phyloP scores from a whole-genome alignment of 306 rosid species.

The Clitoria ternatea region DNA sequence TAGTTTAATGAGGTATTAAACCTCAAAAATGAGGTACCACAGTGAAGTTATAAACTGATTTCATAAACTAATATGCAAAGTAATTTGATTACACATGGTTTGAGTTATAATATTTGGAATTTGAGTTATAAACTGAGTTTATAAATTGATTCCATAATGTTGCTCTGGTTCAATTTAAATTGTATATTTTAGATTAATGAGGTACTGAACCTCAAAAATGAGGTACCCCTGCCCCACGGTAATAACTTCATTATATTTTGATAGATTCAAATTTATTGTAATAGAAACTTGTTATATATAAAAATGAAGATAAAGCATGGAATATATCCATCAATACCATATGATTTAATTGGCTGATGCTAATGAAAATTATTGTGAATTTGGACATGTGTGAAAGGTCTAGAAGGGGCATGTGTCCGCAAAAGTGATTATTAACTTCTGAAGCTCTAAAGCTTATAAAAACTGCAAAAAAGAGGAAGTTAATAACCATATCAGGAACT shows the following conservation, averaged over 20 bases:
- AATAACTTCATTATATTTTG: slow-evolving; percentile 27
- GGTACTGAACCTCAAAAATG: too few relatives aligned
- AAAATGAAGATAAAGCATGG: background rate
- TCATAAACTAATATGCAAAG: too few relatives aligned
- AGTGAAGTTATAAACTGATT: too few relatives aligned
- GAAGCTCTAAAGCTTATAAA: background rate
- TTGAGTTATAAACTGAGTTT: too few relatives aligned
- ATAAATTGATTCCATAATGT: too few relatives aligned
- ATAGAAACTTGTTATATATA: slow-evolving; percentile 14
- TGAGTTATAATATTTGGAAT: too few relatives aligned
- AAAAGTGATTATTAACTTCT: background rate
- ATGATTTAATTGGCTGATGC: background rate
- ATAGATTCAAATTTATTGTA: background rate
- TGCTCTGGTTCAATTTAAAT: too few relatives aligned
- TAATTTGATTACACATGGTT: too few relatives aligned
- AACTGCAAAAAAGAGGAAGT: background rate
- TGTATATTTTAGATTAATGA: too few relatives aligned
- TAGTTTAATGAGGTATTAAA: too few relatives aligned
- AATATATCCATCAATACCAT: background rate
- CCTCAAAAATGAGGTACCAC: too few relatives aligned
- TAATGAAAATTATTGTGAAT: background rate
- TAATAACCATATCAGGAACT: background rate
- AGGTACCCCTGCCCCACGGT: too few relatives aligned
- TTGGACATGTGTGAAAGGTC: background rate
- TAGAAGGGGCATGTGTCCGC: background rate